A percentile compares a stretch with the other conserved stretches of the same genome.
Evolutionary conservation across 495 filamentous ascomycete genomes (phyloP).

Genomic region (Podospora pseudopauciseta): DNA sequence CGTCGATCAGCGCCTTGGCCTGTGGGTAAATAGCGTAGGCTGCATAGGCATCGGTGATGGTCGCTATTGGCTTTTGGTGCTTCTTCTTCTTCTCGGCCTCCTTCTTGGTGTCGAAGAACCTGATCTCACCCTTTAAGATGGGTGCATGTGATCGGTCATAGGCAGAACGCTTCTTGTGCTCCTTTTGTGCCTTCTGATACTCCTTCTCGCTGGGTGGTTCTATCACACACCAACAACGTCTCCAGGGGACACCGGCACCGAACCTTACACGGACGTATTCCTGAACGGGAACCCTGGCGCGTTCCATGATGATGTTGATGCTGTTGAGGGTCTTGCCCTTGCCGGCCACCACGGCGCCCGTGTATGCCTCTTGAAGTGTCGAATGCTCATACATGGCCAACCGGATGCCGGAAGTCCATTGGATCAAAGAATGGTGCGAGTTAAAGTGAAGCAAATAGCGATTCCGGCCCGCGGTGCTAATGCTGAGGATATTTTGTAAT

Average conservation of each 20-base stretch:
- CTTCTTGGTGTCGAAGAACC: conserved; percentile 79
- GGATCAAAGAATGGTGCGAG: conserved; percentile 84
- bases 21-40: conserved; percentile 96
- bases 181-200: conserved; percentile 74
- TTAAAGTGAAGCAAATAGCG: conserved; percentile 95
- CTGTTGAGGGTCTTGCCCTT: conserved; percentile 87
- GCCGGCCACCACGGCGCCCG: conserved; percentile 89
- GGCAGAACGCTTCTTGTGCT: conserved; percentile 76
- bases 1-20: conserved; percentile 85
- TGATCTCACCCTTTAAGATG: conserved; percentile 77
- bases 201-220: conserved; percentile 91
- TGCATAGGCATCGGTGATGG: conserved; percentile 83
- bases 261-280: conserved; percentile 97
- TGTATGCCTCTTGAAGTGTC: conserved; percentile 93
- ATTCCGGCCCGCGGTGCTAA: conserved; percentile 93
- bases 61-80: conserved; percentile 73
- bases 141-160: conserved; percentile 67
- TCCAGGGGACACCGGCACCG: conserved; percentile 94
- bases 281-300: conserved; percentile 68
- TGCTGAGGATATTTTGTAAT: conserved; percentile 88
- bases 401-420: conserved; percentile 95
- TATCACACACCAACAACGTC: conserved; percentile 93
- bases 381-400: conserved; percentile 93
- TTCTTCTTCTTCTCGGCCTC: conserved; percentile 86
- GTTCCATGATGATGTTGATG: conserved; percentile 80